phyloP scores from a whole-genome alignment of 2,329 filamentous ascomycete genomes.

The Fusarium xyrophilum region DNA sequence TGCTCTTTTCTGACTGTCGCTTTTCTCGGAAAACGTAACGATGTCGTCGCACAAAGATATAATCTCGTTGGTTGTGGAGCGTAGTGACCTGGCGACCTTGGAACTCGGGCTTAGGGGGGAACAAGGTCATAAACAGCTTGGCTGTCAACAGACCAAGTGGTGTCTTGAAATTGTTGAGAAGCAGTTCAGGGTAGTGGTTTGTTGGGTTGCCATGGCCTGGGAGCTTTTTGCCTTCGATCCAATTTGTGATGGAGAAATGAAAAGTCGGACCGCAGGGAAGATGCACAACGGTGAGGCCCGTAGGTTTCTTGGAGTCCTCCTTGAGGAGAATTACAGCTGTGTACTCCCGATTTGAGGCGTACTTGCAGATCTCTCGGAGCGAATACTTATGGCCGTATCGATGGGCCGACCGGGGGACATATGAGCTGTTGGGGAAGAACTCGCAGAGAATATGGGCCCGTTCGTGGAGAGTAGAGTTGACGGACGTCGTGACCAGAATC shows the following conservation, averaged over 20 bases:
- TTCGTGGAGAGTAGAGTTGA: conserved; percentile 87
- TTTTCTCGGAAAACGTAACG: conserved; percentile 94
- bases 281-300: conserved; percentile 82
- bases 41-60: conserved; percentile 90
- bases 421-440: conserved; percentile 85
- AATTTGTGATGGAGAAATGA: conserved; percentile 90
- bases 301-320: conserved; percentile 86
- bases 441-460: conserved; percentile 79
- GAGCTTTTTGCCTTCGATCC: conserved; percentile 85
- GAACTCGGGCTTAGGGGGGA: conserved; percentile 80
- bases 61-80: conserved; percentile 93
- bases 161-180: conserved; percentile 94
- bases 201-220: conserved; percentile 90
- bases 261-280: conserved; percentile 87
- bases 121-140: conserved; percentile 70
- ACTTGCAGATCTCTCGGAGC: conserved; percentile 86
- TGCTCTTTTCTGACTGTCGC: conserved; percentile 82
- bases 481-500: conserved; percentile 87
- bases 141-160: conserved; percentile 88
- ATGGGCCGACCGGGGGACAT: conserved; percentile 86
- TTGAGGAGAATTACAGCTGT: conserved; percentile 85
- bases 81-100: conserved; percentile 89
- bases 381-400: conserved; percentile 90
- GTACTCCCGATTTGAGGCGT: conserved; percentile 81
- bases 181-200: conserved; percentile 86